These are phyloP conservation scores for Fraxinus quadrangulata DNA, from an alignment of 257 asterid species.

Conservation along the genomic window DNA sequence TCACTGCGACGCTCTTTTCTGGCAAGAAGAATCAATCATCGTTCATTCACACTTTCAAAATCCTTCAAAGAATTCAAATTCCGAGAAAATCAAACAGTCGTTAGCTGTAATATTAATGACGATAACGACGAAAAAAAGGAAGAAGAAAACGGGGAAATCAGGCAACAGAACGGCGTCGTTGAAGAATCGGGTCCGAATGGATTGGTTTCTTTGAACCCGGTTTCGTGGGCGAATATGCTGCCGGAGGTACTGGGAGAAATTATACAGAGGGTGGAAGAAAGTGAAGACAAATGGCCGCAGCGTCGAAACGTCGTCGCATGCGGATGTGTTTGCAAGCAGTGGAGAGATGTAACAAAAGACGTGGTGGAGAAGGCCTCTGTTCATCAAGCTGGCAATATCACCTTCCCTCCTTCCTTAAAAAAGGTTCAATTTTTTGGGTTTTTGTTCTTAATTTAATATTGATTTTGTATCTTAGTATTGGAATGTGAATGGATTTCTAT, in stretches of 20 bases:
- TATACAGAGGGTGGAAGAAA: conserved; percentile 70
- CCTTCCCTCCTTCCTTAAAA: conserved; percentile 85
- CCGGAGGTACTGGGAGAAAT: conserved; percentile 85
- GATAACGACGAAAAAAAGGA: not conserved
- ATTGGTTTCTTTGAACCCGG: conserved; percentile 25
- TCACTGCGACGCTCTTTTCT: conserved; percentile 67
- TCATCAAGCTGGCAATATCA: conserved; percentile 59
- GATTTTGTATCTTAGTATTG: not conserved
- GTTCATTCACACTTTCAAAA: conserved; percentile 63
- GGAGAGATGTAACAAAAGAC: conserved; percentile 82
- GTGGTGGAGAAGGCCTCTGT: conserved; percentile 54
- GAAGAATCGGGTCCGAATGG: conserved; percentile 29
- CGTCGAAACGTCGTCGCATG: conserved; percentile 82
- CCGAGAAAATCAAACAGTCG: conserved; percentile 23
- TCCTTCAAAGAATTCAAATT: conserved; percentile 46
- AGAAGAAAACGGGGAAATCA: conserved; percentile 29
- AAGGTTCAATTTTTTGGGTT: conserved; percentile 47
- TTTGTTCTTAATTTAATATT: not conserved
- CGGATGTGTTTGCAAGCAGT: conserved; percentile 88
- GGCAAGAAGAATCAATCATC: conserved; percentile 62
- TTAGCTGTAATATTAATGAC: conserved; percentile 1
- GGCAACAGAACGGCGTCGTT: conserved; percentile 32
- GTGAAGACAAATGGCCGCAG: conserved; percentile 79
- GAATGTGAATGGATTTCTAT: not conserved
- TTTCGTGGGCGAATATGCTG: conserved; percentile 71